Evolutionary conservation across 495 filamentous ascomycete species (phyloP).

Genomic region (Jackrogersella minutella): DNA sequence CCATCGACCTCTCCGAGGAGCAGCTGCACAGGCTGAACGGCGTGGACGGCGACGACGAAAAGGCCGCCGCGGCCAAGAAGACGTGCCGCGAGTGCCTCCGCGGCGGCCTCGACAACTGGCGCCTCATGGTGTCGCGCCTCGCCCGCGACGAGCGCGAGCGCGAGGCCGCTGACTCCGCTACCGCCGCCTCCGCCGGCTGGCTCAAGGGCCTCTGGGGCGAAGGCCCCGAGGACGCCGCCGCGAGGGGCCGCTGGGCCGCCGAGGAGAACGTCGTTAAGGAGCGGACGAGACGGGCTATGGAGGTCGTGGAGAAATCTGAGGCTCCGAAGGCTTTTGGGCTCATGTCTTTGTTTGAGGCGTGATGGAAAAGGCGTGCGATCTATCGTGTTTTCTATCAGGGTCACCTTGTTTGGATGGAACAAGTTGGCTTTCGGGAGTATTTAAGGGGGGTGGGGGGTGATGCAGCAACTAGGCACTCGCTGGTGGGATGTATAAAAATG

Average conservation of each 20-base stretch:
- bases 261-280: constrained; percentile 63
- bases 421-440: not conserved
- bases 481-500: constrained; percentile 1
- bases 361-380: constrained; percentile 10
- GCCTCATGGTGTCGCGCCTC: constrained; percentile 69
- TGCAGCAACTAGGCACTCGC: not conserved
- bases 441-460: not conserved
- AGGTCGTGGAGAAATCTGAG: constrained; percentile 58
- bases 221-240: constrained; percentile 27
- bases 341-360: constrained; percentile 50
- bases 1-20: constrained; percentile 70
- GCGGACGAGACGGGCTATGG: constrained; percentile 51
- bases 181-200: constrained; percentile 17
- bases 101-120: constrained; percentile 78
- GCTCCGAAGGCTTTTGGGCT: constrained; percentile 46
- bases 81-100: constrained; percentile 76
- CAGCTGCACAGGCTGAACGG: constrained; percentile 51
- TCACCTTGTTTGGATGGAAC: not conserved
- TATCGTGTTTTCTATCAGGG: not conserved
- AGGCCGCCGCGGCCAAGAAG: constrained; percentile 46
- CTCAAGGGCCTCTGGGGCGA: constrained; percentile 56
- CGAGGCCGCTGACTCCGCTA: constrained; percentile 37
- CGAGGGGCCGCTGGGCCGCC: constrained; percentile 54
- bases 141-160: constrained; percentile 60
- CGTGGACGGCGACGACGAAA: not conserved